Percentiles rank a stretch among this genome's conserved stretches.
These are phyloP conservation scores for Scopulariopsis brevicaulis DNA, from an alignment of 2,329 filamentous ascomycete genomes.

Conservation along the genomic window DNA sequence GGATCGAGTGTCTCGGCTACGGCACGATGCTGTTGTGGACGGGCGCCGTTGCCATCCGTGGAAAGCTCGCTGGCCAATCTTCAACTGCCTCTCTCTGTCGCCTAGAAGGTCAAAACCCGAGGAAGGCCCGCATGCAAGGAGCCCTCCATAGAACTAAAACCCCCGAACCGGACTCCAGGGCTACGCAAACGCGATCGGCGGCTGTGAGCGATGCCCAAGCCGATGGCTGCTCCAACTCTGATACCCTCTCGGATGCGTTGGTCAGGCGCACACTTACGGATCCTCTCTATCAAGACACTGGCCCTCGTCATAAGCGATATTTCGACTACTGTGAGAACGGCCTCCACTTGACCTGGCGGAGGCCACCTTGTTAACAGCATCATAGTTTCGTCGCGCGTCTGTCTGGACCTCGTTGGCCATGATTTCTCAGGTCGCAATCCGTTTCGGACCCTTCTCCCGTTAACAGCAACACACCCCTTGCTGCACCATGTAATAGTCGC, in stretches of 20 bases:
- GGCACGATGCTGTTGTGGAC: neutral
- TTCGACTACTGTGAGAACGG: conserved; percentile 25
- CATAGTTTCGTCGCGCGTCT: conserved; percentile 36
- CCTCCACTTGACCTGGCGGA: conserved; percentile 4
- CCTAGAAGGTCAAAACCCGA: too few relatives aligned
- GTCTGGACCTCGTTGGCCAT: conserved; percentile 37
- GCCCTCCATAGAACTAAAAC: too few relatives aligned
- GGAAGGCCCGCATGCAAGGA: too few relatives aligned
- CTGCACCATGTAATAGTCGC: conserved; percentile 35
- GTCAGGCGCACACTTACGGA: conserved; percentile 19
- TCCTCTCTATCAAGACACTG: conserved; percentile 39
- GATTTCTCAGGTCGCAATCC: conserved; percentile 32
- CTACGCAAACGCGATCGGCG: too few relatives aligned
- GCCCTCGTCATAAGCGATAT: conserved; percentile 30
- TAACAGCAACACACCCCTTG: conserved; percentile 27
- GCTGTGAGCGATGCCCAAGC: too few relatives aligned
- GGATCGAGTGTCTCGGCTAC: neutral
- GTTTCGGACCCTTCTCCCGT: conserved; percentile 30
- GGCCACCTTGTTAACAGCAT: neutral
- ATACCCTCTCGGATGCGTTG: too few relatives aligned
- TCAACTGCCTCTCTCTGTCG: neutral
- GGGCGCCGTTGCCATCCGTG: neutral
- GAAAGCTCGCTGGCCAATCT: neutral
- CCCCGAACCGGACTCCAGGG: too few relatives aligned
- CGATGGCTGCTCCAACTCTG: too few relatives aligned